A percentile compares a stretch with the other conserved stretches of the same genome.
phyloP scores from a whole-genome alignment of 176 grass and related monocot genomes.

The Raddia distichophylla region DNA sequence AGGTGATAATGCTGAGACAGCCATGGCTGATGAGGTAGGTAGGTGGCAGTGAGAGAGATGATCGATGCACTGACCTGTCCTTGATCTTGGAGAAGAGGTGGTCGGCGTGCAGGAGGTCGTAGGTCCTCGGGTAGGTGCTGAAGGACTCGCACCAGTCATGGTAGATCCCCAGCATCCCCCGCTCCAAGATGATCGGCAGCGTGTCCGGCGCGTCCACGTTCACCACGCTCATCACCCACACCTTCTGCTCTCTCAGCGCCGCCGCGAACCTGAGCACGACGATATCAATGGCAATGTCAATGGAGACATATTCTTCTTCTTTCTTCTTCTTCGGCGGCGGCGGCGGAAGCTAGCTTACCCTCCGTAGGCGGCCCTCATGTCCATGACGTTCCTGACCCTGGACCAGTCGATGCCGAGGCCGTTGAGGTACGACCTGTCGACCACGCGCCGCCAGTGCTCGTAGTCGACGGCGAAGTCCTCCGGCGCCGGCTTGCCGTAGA shows the following conservation, averaged over 20 bases:
- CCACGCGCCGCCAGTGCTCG: constrained; percentile 71
- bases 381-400: constrained; percentile 95
- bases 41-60: neutral
- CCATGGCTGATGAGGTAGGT: neutral
- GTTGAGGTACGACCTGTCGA: constrained; percentile 70
- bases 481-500: constrained; percentile 73
- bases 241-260: constrained; percentile 69
- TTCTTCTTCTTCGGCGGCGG: too few relatives aligned
- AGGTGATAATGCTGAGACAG: neutral
- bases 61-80: constrained; percentile 56
- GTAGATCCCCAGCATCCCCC: constrained; percentile 92
- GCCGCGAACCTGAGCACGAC: constrained; percentile 62
- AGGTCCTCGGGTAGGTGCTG: constrained; percentile 94
- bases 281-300: too few relatives aligned
- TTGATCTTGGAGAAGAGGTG: constrained; percentile 87
- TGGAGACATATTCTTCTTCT: too few relatives aligned
- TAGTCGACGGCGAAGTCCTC: constrained; percentile 73
- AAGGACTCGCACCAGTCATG: constrained; percentile 99
- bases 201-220: constrained; percentile 83
- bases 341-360: constrained; percentile 47
- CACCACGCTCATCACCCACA: constrained; percentile 98
- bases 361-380: constrained; percentile 95
- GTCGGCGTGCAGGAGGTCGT: constrained; percentile 92
- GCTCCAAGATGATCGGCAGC: constrained; percentile 90
- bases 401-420: constrained; percentile 88